phyloP scores from a whole-genome alignment of 148 eudicot species.

The Arctostaphylos glauca region DNA sequence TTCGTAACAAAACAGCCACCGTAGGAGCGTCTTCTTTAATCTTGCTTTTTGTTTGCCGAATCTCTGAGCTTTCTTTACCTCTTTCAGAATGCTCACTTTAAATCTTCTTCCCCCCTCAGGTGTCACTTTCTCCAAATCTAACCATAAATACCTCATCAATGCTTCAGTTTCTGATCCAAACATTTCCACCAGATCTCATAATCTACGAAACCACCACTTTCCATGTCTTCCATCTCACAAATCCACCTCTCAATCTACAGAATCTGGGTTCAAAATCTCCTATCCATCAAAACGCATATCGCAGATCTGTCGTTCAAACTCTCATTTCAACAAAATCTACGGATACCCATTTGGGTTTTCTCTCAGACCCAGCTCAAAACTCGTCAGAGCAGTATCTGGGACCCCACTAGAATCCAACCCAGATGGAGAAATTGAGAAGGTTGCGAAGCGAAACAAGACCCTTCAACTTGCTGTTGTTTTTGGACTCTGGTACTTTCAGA shows the following conservation, averaged over 20 bases:
- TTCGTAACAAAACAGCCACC: no score
- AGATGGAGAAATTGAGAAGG: conserved; percentile 29
- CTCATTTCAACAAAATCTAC: conserved; percentile 16
- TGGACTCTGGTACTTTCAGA: conserved; percentile 87
- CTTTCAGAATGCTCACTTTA: conserved; percentile 48
- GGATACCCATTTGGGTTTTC: conserved; percentile 31
- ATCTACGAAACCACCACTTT: conserved; percentile 13
- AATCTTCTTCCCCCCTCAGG: conserved; percentile 54
- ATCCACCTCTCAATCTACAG: conserved; percentile 16
- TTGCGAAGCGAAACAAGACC: conserved; percentile 40
- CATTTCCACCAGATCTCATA: conserved; percentile 15
- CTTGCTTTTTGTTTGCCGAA: background rate
- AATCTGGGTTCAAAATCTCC: conserved; percentile 12
- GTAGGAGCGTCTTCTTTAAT: background rate
- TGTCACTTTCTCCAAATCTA: conserved; percentile 44
- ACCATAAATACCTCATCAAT: conserved; percentile 20
- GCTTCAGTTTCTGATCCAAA: conserved; percentile 27
- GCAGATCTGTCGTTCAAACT: conserved; percentile 30
- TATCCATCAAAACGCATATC: conserved; percentile 29
- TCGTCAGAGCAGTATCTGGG: conserved; percentile 36
- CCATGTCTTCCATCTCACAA: conserved; percentile 18
- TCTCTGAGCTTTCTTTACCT: background rate
- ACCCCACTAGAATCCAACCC: conserved; percentile 36
- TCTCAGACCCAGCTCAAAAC: conserved; percentile 32
- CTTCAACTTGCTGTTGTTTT: conserved; percentile 65